A percentile compares a stretch with the other conserved stretches of the same genome.
These are phyloP conservation scores for Arctium minus DNA, from an alignment of 129 eudicot species.

Conservation along the genomic window DNA sequence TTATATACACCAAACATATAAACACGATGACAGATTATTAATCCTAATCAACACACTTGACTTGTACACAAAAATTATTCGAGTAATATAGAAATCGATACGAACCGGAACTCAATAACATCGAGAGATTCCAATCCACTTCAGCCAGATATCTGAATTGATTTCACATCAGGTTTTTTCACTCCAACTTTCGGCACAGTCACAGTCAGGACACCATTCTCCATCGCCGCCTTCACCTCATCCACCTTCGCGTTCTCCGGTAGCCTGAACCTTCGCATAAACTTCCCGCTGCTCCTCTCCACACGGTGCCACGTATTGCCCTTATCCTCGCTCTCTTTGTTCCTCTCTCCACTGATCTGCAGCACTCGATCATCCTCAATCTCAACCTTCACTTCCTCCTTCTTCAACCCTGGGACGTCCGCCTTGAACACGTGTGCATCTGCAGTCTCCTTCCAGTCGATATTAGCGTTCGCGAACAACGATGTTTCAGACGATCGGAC, in stretches of 20 bases:
- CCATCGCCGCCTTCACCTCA: slow-evolving; percentile 48
- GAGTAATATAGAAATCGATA: neutral
- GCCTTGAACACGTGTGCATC: slow-evolving; percentile 46
- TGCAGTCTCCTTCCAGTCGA: slow-evolving; percentile 55
- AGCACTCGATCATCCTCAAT: slow-evolving; percentile 43
- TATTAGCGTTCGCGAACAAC: slow-evolving; percentile 8
- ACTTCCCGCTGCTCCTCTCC: slow-evolving; percentile 37
- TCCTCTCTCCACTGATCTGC: slow-evolving; percentile 60
- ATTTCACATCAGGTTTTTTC: slow-evolving; percentile 21
- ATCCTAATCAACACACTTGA: neutral
- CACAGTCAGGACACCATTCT: slow-evolving; percentile 32
- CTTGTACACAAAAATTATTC: neutral
- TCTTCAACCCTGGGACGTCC: slow-evolving; percentile 47
- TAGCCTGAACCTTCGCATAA: slow-evolving; percentile 28
- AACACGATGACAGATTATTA: neutral
- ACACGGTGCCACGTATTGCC: slow-evolving; percentile 36
- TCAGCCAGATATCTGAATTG: slow-evolving; percentile 28
- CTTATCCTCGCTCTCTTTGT: slow-evolving; percentile 43
- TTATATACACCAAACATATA: neutral
- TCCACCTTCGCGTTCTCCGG: slow-evolving; percentile 53
- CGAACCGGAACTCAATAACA: neutral
- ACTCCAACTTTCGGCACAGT: slow-evolving; percentile 26
- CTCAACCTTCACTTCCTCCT: slow-evolving; percentile 59
- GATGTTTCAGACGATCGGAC: slow-evolving; percentile 9
- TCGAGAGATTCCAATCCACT: neutral